Evolutionary conservation across 139 green algal species (phyloP), one percentile per base, ranked within the genome.

Genomic region (Penium margaritaceum): DNA sequence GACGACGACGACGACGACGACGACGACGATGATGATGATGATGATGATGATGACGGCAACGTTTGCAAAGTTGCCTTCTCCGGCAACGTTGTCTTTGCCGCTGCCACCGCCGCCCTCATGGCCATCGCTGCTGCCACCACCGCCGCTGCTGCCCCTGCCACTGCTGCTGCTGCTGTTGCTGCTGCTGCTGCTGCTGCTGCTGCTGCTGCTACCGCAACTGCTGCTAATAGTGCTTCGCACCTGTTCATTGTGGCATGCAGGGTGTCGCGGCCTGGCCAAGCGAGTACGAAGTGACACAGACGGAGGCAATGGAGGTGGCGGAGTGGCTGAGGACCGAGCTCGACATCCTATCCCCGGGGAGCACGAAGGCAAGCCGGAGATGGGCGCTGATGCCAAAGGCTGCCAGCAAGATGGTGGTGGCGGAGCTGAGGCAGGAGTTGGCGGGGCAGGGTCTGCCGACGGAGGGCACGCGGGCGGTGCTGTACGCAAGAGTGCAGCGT

Each of bases 391-490:
- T 15, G 6, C 55, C 55, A 15, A 66, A 73, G 66, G 66, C 66
- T 15, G 66, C 66, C 21, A 73, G 66, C 38, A 73, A 73, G 32
- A 62, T 73, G 66, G 19, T 73, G 47, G 66, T 73, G 47, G 66
- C 37, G 17, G 66, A 73, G 41, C 51, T 73, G 38, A 21, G 35
- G 21, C 27, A 39, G 21, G 66, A 73, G 41, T 39, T 73, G 39
- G 66, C 47, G 51, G 66, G 47, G 38, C 41, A 73, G 38, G 41
- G 41, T 38, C 51, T 63, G 35, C 35, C 66, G 7, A 73, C 66
- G 15, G 66, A 63, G 14, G 66, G 66, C 3, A 66, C 19, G 37
- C 38, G 66, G 30, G 19, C 66, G 3, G n/a, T 37, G 38, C 66
- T 73, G 66, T 73, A 73, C 33, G 30, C 54, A 4, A 4, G 66